These are phyloP conservation scores for Panaeolus papilionaceus DNA, from an alignment of 768 basidiomycete genomes.

Conservation along the genomic window DNA sequence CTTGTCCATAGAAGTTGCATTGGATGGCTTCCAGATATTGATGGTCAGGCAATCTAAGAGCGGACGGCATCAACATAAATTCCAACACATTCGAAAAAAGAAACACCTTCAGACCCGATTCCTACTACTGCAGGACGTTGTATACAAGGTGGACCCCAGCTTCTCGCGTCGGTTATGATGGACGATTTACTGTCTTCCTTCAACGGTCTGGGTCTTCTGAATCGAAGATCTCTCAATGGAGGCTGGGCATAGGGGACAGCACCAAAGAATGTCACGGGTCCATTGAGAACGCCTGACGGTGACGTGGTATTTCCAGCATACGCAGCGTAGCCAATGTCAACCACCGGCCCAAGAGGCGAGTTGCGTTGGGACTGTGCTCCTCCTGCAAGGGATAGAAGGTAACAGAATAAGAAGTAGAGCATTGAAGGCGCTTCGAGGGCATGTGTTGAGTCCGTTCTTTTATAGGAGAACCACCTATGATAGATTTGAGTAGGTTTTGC, in stretches of 20 bases:
- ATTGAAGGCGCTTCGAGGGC: background rate
- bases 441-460: background rate
- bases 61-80: background rate
- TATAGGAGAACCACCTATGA: background rate
- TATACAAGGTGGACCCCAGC: conserved; percentile 52
- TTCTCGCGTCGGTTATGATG: conserved; percentile 45
- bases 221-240: conserved; percentile 51
- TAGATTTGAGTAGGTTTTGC: background rate
- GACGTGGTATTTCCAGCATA: conserved; percentile 48
- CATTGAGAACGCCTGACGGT: conserved; percentile 38
- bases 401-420: background rate
- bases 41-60: conserved; percentile 63
- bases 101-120: conserved; percentile 49
- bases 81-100: background rate
- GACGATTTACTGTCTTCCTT: conserved; percentile 35
- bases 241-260: conserved; percentile 61
- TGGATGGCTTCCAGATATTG: conserved; percentile 59
- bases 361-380: background rate
- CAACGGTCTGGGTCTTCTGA: conserved; percentile 48
- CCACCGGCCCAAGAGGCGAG: conserved; percentile 41
- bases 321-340: conserved; percentile 47
- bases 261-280: conserved; percentile 40
- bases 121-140: conserved; percentile 53
- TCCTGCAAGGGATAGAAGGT: background rate
- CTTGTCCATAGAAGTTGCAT: conserved; percentile 29